Evolutionary conservation across 192 early-diverging fungal species (phyloP).

Genomic region (Gigaspora rosea): DNA sequence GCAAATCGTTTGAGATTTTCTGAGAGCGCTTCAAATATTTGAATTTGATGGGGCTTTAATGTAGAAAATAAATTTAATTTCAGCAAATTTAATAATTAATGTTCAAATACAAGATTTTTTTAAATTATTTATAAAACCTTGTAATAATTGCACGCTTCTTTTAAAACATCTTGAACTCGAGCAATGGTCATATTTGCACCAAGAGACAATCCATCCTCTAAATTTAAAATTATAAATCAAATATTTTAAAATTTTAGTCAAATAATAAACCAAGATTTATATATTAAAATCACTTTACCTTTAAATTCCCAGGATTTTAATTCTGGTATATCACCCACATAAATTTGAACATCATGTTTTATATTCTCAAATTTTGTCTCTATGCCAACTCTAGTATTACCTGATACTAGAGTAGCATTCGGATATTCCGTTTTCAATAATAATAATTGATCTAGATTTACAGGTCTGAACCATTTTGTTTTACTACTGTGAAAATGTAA

Average conservation of each 20-base stretch:
- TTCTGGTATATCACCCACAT: too few species aligned
- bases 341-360: too few species aligned
- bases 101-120: too few species aligned
- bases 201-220: constrained; percentile 31
- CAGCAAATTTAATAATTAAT: too few species aligned
- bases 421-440: constrained; percentile 58
- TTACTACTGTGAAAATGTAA: constrained; percentile 54
- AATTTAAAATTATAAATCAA: not conserved
- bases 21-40: too few species aligned
- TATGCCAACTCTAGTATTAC: constrained; percentile 83
- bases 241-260: too few species aligned
- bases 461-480: not conserved
- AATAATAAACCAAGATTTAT: too few species aligned
- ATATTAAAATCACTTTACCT: constrained; percentile 30
- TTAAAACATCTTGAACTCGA: constrained; percentile 53
- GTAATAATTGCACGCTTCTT: constrained; percentile 42
- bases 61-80: not conserved
- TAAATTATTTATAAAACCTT: not conserved
- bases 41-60: constrained; percentile 2
- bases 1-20: too few species aligned
- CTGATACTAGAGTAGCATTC: constrained; percentile 70
- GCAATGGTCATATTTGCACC: constrained; percentile 72
- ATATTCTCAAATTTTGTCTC: too few species aligned
- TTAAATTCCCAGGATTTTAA: constrained; percentile 63
- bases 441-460: constrained; percentile 53